Evolutionary conservation across 371 early-diverging fungal species (phyloP).

Genomic region (Batkoa obscura): DNA sequence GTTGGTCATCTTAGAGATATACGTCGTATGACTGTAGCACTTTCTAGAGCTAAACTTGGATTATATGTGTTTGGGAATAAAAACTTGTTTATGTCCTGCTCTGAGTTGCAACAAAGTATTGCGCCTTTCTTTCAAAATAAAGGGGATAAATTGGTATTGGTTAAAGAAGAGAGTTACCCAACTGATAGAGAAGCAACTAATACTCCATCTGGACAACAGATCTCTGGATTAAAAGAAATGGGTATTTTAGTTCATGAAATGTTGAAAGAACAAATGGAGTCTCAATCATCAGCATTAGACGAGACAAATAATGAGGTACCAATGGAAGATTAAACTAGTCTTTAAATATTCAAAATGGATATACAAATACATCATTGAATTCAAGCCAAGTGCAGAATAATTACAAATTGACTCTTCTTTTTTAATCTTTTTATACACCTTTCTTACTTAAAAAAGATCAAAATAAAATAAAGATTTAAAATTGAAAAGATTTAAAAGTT

Average conservation of each 20-base stretch:
- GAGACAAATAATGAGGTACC: too few relatives aligned
- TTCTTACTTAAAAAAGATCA: too few relatives aligned
- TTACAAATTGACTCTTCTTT: too few relatives aligned
- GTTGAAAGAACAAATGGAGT: background rate
- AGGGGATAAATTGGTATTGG: background rate
- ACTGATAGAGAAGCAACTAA: background rate
- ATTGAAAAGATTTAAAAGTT: too few relatives aligned
- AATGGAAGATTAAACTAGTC: too few relatives aligned
- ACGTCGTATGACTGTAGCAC: conserved; percentile 68
- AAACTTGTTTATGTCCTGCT: conserved; percentile 49
- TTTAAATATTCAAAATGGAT: too few relatives aligned
- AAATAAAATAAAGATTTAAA: too few relatives aligned
- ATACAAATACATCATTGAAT: too few relatives aligned
- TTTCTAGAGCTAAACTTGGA: conserved; percentile 84
- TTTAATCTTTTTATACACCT: too few relatives aligned
- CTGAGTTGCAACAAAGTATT: conserved; percentile 27
- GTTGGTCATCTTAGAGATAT: conserved; percentile 86
- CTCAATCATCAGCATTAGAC: too few relatives aligned
- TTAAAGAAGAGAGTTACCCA: background rate
- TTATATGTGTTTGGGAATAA: conserved; percentile 73
- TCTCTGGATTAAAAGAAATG: background rate
- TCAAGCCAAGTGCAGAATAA: too few relatives aligned
- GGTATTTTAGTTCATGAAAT: background rate
- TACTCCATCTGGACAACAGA: background rate
- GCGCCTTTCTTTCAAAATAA: background rate